phyloP scores from a whole-genome alignment of 306 rosid genomes.

The Acacia melanoxylon region DNA sequence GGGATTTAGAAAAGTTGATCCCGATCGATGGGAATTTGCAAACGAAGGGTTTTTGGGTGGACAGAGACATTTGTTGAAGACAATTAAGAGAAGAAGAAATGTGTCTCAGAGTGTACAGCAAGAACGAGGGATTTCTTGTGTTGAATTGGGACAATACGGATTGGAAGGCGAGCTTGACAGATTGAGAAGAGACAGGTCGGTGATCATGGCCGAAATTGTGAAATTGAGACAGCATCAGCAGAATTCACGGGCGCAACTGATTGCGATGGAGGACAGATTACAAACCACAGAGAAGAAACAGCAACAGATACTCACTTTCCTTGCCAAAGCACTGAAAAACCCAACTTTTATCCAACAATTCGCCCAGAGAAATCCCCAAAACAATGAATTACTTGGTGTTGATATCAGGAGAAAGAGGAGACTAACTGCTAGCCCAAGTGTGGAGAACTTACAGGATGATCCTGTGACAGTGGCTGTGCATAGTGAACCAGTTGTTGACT shows the following conservation, averaged over 20 bases:
- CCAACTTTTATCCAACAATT: conserved; percentile 55
- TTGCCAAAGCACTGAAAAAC: conserved; percentile 65
- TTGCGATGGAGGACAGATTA: conserved; percentile 63
- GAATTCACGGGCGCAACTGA: conserved; percentile 53
- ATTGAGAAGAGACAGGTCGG: conserved; percentile 60
- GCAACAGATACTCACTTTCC: conserved; percentile 64
- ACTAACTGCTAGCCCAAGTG: conserved; percentile 51
- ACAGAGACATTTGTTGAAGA: conserved; percentile 69
- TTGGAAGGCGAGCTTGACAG: conserved; percentile 69
- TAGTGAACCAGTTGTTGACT: conserved; percentile 26
- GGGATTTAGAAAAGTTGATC: conserved; percentile 95
- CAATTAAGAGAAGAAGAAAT: conserved; percentile 85
- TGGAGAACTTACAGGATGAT: conserved; percentile 61
- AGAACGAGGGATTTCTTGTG: conserved; percentile 50
- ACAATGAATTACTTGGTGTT: conserved; percentile 39
- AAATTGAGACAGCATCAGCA: conserved; percentile 75
- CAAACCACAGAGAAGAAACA: conserved; percentile 72
- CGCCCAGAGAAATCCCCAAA: conserved; percentile 37
- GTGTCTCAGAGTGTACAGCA: conserved; percentile 44
- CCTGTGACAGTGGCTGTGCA: conserved; percentile 23
- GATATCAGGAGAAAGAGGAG: conserved; percentile 66
- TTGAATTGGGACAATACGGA: conserved; percentile 80
- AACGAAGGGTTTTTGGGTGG: conserved; percentile 92
- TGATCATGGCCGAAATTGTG: conserved; percentile 69
- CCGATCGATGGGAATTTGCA: conserved; percentile 96